phyloP scores from a whole-genome alignment of 306 rosid genomes.

The Fragaria vesca region DNA sequence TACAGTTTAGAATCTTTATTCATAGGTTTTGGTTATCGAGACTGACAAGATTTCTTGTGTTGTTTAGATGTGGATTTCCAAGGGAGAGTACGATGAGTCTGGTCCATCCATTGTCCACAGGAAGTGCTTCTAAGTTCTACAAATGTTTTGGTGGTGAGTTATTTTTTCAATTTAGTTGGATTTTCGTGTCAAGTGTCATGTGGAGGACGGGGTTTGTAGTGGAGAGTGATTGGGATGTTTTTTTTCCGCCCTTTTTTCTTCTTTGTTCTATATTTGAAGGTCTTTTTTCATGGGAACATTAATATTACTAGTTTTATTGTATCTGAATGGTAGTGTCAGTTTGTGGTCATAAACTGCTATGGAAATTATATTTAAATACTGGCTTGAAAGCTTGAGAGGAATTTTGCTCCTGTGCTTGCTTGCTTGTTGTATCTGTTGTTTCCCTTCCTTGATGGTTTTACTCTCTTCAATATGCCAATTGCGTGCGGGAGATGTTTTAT shows the following conservation, averaged over 20 bases:
- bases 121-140: neutral
- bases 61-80: conserved; percentile 35
- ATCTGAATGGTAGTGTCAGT: conserved; percentile 52
- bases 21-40: neutral
- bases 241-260: neutral
- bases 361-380: conserved; percentile 40
- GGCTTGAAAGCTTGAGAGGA: conserved; percentile 38
- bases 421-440: neutral
- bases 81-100: neutral
- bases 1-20: neutral
- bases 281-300: conserved; percentile 41
- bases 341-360: conserved; percentile 50
- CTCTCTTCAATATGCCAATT: neutral
- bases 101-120: conserved; percentile 60
- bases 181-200: neutral
- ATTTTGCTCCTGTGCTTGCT: conserved; percentile 10
- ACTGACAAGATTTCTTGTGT: conserved; percentile 15
- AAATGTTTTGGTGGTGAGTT: conserved; percentile 47
- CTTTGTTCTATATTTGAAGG: conserved; percentile 37
- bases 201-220: neutral
- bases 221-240: conserved; percentile 5
- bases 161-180: conserved; percentile 16
- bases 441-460: neutral
- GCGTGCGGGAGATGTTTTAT: neutral
- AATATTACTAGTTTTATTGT: conserved; percentile 65